Evolutionary conservation across 208 protist species (phyloP).

Genomic region (Acanthamoeba castellanii): DNA sequence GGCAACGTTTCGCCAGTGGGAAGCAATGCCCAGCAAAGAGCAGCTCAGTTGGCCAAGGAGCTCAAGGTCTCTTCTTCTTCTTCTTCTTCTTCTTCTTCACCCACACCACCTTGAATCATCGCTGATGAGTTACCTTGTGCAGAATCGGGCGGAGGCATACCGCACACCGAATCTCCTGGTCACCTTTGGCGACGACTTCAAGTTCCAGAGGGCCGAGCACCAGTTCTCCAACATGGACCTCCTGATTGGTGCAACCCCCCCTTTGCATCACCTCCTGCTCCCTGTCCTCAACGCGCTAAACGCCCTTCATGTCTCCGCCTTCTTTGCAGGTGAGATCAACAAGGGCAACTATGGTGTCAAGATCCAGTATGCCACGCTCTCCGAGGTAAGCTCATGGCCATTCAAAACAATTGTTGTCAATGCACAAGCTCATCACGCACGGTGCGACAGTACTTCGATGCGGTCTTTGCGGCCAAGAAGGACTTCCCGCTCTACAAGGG

Average conservation of each 20-base stretch:
- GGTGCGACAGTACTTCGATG: constrained; percentile 85
- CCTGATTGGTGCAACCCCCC: constrained; percentile 69
- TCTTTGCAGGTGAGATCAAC: constrained; percentile 76
- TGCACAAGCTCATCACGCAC: neutral
- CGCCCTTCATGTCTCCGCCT: neutral
- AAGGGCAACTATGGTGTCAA: constrained; percentile 46
- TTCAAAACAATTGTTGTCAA: neutral
- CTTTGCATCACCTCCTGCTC: neutral
- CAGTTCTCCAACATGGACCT: constrained; percentile 87
- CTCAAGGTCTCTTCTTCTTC: neutral
- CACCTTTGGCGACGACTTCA: constrained; percentile 88
- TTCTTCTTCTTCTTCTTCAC: neutral
- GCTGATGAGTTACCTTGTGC: neutral
- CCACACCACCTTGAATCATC: neutral
- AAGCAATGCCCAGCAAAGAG: neutral
- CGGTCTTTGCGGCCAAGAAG: constrained; percentile 55
- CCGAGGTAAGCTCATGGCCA: constrained; percentile 13
- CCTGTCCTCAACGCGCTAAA: neutral
- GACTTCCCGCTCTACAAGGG: constrained; percentile 80
- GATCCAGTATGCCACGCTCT: constrained; percentile 74
- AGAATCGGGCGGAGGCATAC: constrained; percentile 61
- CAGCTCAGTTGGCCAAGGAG: constrained; percentile 56
- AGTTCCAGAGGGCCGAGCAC: constrained; percentile 79
- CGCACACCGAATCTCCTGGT: constrained; percentile 81
- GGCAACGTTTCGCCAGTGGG: neutral